Conservation (phyloP, 371 early-diverging fungal species). For the Mucor mucedo region DNA sequence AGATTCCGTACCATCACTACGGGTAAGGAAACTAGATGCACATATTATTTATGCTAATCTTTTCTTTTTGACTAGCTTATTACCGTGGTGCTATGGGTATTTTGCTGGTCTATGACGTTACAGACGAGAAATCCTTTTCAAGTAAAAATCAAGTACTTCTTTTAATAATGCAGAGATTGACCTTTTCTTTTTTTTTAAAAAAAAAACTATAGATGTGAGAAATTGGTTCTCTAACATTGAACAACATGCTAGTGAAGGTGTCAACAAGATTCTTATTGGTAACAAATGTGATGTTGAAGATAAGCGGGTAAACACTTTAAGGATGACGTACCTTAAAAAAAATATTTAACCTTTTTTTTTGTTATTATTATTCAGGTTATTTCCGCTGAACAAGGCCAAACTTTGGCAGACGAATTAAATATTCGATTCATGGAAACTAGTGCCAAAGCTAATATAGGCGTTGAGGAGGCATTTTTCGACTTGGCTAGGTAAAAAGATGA, state of each 20-base stretch:
- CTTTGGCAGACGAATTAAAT: constrained; percentile 85
- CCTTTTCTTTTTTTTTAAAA: background rate
- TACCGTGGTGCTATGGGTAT: constrained; percentile 99
- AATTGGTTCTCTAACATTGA: constrained; percentile 99
- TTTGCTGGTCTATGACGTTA: constrained; percentile 98
- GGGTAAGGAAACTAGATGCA: constrained; percentile 41
- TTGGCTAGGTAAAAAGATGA: constrained; percentile 86
- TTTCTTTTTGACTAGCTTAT: constrained; percentile 66
- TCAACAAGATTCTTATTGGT: constrained; percentile 98
- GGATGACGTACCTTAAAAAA: constrained; percentile 97
- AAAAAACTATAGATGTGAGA: constrained; percentile 75
- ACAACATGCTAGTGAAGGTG: constrained; percentile 96
- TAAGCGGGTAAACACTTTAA: constrained; percentile 69
- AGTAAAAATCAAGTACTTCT: constrained; percentile 52
- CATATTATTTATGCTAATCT: background rate
- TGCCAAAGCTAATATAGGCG: constrained; percentile 95
- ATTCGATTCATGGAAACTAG: constrained; percentile 96
- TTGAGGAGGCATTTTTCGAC: constrained; percentile 97
- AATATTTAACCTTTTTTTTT: constrained; percentile 80
- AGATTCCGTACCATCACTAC: constrained; percentile 99
- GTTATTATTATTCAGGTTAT: constrained; percentile 47
- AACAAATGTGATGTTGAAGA: constrained; percentile 98
- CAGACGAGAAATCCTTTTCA: constrained; percentile 96
- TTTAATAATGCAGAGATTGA: background rate
- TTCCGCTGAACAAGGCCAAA: constrained; percentile 79